A percentile compares a stretch with the other conserved stretches of the same genome.
Evolutionary conservation across 2,329 filamentous ascomycete genomes (phyloP).

Genomic region (Tetracladium maxilliforme): DNA sequence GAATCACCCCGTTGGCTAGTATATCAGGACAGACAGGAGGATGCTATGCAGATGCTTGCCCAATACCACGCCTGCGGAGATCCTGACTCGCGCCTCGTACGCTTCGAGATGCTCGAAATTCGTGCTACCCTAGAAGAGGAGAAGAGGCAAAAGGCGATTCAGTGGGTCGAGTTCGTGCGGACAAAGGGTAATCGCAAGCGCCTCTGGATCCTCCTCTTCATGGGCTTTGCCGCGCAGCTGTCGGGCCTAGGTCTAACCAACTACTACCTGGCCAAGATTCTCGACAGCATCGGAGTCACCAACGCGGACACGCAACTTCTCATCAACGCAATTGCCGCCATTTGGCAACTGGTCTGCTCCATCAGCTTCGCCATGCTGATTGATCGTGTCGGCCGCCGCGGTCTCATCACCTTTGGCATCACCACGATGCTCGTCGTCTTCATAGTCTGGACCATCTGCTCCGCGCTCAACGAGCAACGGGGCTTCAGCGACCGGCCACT

Average conservation of each 20-base stretch:
- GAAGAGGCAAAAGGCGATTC: too few relatives aligned
- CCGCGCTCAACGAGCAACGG: constrained; percentile 6
- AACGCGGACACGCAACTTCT: constrained; percentile 13
- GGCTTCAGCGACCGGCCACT: constrained; percentile 7
- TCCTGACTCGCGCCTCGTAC: constrained; percentile 20
- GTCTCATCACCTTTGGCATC: constrained; percentile 7
- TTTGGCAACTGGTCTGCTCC: constrained; percentile 8
- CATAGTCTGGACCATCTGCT: constrained; percentile 9
- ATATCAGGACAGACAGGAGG: constrained; percentile 14
- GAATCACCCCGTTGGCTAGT: constrained; percentile 11
- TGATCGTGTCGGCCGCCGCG: constrained; percentile 7
- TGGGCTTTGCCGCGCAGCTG: too few relatives aligned
- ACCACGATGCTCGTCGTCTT: constrained; percentile 16
- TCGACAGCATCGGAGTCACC: constrained; percentile 8
- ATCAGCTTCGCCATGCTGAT: constrained; percentile 8
- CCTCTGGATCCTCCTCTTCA: too few relatives aligned
- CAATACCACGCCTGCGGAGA: constrained; percentile 28
- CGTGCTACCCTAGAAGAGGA: constrained; percentile 6
- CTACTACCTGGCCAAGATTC: constrained; percentile 9
- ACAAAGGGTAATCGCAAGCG: too few relatives aligned
- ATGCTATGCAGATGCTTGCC: constrained; percentile 7
- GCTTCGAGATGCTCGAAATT: constrained; percentile 25
- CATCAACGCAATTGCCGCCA: constrained; percentile 12
- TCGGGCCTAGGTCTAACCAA: constrained; percentile 5
- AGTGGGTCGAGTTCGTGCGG: too few relatives aligned